These are phyloP conservation scores for Amphirosellinia nigrospora DNA, from an alignment of 495 filamentous ascomycete genomes.

Conservation along the genomic window DNA sequence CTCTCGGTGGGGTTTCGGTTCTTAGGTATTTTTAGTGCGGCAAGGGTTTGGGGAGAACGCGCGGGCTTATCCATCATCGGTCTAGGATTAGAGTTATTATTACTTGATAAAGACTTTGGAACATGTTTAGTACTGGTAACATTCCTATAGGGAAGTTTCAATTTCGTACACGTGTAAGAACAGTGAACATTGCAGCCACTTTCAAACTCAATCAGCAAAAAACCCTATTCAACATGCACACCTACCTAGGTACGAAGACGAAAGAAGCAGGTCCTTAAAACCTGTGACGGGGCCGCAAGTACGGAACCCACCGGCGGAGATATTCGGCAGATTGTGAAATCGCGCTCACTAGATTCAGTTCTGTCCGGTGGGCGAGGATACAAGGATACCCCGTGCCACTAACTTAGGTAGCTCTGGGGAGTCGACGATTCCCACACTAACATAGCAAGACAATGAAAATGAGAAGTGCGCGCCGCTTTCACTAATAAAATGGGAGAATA, in stretches of 20 bases:
- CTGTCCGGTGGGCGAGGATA: not conserved
- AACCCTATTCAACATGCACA: not conserved
- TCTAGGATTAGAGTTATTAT: constrained; percentile 22
- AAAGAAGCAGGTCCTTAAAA: constrained; percentile 25
- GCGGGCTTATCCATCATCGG: constrained; percentile 12
- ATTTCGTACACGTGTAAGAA: not conserved
- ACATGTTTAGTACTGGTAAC: not conserved
- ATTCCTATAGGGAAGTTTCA: not conserved
- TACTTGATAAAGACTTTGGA: constrained; percentile 6
- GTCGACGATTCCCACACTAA: not conserved
- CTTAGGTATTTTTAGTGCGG: constrained; percentile 15
- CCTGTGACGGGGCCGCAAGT: constrained; percentile 4
- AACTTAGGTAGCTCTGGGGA: not conserved
- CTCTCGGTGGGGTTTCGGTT: constrained; percentile 16
- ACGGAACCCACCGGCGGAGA: constrained; percentile 5
- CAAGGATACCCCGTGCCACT: not conserved
- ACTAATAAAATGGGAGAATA: not conserved
- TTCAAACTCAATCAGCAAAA: not conserved
- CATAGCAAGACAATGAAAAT: not conserved
- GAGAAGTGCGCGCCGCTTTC: not conserved
- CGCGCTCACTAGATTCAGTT: constrained; percentile 12
- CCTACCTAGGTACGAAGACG: constrained; percentile 7
- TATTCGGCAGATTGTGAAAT: constrained; percentile 14
- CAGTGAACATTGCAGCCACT: not conserved
- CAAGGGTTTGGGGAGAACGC: constrained; percentile 16